A percentile compares a stretch with the other conserved stretches of the same genome.
These are phyloP conservation scores for Pythium pyrilobum DNA, from an alignment of 352 stramenopile species.

Conservation along the genomic window DNA sequence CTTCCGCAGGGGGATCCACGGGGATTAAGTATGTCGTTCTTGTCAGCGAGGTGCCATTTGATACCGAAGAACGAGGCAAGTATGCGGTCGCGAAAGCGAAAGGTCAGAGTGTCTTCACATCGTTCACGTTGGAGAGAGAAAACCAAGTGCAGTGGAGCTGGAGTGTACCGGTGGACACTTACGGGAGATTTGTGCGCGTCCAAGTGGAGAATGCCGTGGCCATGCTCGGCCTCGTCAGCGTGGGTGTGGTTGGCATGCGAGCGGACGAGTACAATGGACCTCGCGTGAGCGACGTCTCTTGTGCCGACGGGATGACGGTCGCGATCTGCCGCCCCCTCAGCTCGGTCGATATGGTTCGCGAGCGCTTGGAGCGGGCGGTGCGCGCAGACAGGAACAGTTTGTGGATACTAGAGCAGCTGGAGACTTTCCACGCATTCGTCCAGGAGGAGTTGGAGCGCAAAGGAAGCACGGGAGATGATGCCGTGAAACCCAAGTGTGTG, in stretches of 20 bases:
- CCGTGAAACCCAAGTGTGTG: slow-evolving; percentile 9
- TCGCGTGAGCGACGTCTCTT: slow-evolving; percentile 49
- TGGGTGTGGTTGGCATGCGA: slow-evolving; percentile 43
- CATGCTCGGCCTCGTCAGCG: slow-evolving; percentile 45
- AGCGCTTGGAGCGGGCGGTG: slow-evolving; percentile 49
- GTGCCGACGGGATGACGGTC: slow-evolving; percentile 45
- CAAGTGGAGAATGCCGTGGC: slow-evolving; percentile 43
- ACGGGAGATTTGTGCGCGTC: slow-evolving; percentile 53
- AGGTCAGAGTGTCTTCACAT: slow-evolving; percentile 40
- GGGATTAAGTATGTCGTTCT: slow-evolving; percentile 39
- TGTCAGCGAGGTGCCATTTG: slow-evolving; percentile 53
- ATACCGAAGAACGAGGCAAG: slow-evolving; percentile 56
- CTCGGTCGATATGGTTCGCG: slow-evolving; percentile 31
- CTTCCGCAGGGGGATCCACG: not conserved
- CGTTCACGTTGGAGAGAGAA: slow-evolving; percentile 24
- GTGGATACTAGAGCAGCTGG: slow-evolving; percentile 51
- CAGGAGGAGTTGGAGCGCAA: slow-evolving; percentile 7
- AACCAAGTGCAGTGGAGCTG: slow-evolving; percentile 34
- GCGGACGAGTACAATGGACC: slow-evolving; percentile 45
- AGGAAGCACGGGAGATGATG: not conserved
- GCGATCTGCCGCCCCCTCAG: slow-evolving; percentile 47
- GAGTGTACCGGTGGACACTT: slow-evolving; percentile 43
- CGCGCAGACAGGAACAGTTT: slow-evolving; percentile 42
- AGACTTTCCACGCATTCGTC: slow-evolving; percentile 59
- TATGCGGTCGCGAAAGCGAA: slow-evolving; percentile 50